phyloP scores from a whole-genome alignment of 345 rosid species.

The Syzygium oleosum region DNA sequence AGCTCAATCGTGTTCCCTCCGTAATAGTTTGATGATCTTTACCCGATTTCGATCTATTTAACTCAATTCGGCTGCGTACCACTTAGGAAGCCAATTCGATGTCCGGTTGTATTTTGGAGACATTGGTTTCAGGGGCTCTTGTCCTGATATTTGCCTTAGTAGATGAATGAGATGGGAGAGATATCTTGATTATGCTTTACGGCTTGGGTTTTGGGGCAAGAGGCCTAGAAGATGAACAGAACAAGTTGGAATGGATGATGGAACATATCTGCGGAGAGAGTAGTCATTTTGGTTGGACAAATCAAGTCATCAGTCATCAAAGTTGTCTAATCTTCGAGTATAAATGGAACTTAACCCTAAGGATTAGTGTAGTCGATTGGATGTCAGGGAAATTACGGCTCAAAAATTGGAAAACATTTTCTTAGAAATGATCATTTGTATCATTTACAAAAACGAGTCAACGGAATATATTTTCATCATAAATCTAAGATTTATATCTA shows the following conservation, averaged over 20 bases:
- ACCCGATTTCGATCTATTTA: background rate
- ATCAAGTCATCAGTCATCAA: background rate
- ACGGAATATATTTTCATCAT: rapidly evolving
- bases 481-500: background rate
- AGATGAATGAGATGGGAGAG: background rate
- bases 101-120: background rate
- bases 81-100: background rate
- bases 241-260: background rate
- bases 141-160: background rate
- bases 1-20: background rate
- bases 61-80: background rate
- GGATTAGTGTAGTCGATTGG: background rate
- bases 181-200: background rate
- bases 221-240: background rate
- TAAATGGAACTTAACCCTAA: background rate
- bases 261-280: background rate
- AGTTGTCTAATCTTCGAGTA: background rate
- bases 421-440: background rate
- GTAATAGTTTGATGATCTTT: background rate
- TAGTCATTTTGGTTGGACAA: background rate
- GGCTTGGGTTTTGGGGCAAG: background rate
- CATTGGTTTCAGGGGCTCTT: background rate
- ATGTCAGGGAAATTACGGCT: background rate
- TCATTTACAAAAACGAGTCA: background rate
- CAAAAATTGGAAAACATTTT: background rate